Evolutionary conservation across 495 filamentous ascomycete species (phyloP), one percentile per base, ranked within the genome.

Genomic region (Neurospora sp.): DNA sequence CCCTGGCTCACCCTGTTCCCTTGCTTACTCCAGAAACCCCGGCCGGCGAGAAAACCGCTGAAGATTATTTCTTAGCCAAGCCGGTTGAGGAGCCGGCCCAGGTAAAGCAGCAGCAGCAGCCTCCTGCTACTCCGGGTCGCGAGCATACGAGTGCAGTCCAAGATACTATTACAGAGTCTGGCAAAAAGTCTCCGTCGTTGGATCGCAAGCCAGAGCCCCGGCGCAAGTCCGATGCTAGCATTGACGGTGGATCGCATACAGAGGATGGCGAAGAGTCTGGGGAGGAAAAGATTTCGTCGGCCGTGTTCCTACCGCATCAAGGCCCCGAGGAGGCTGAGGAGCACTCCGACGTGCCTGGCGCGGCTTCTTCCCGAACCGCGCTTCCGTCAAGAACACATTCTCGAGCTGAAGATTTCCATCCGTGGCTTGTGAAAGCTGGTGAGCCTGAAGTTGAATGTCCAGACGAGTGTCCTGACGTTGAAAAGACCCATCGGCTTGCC

Each of bases 261-360:
- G 86, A 88, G 77, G 92, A 92, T 71, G 92, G 92, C 41, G 93
- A 97, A 37, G 93, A 96, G 71, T 94, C 93, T 54, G 92, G 92
- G 31, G 89, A 94, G 79, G 96, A 98, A 78, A 93, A 97, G 80
- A 98, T 99, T 69, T 94, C 92, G 10, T 98, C 95, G 48, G 95
- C 95, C 12, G 85, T 97, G 71, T 99, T 98, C 81, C 88, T 96
- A 75, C 96, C 96, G 23, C 96, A 98, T 84, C 90, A 92, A 82
- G 87, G 87, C 71, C 87, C 87, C 77, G 84, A 88, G 70, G 81
- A 86, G 54, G 84, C 86, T 73, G 79, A 84, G 73, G 84, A 89
- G 72, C 79, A 83, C 73, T 72, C 76, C 74, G 81, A 79, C 76
- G 84, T 76, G 70, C 80, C 75, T 80, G 80, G 74, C 72, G 82